These are phyloP conservation scores for Eudorina sp. DNA, from an alignment of 139 green algal genomes.

Conservation along the genomic window DNA sequence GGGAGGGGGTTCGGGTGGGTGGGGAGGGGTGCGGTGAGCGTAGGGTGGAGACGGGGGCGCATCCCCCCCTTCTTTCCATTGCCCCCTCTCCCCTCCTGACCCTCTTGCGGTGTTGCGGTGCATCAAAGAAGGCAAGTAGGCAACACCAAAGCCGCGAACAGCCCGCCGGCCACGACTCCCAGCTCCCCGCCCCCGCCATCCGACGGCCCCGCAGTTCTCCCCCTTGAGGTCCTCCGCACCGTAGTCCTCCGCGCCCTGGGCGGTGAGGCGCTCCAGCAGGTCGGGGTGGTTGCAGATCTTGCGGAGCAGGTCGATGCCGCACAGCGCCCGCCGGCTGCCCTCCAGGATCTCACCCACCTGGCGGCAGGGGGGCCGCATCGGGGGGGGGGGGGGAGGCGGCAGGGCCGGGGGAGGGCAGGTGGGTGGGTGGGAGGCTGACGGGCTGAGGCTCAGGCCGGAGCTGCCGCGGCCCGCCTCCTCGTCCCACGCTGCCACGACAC, in stretches of 20 bases:
- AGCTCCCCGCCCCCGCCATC: not conserved
- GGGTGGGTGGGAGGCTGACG: too few relatives aligned
- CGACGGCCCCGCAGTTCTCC: not conserved
- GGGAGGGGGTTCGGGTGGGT: not conserved
- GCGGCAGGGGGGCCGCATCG: not conserved
- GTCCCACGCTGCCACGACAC: too few relatives aligned
- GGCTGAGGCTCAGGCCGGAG: too few relatives aligned
- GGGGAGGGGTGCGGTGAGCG: not conserved
- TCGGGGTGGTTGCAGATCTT: constrained; percentile 99
- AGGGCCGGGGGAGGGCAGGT: not conserved
- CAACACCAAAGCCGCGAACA: not conserved
- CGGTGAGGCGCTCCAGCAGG: constrained; percentile 85
- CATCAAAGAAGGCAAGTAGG: not conserved
- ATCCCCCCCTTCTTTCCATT: not conserved
- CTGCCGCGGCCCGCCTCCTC: too few relatives aligned
- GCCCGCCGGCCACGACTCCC: not conserved
- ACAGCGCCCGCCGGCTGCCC: constrained; percentile 73
- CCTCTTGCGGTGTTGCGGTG: too few relatives aligned
- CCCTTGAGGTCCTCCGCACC: constrained; percentile 42
- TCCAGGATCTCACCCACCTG: constrained; percentile 68
- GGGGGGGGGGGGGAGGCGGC: not conserved
- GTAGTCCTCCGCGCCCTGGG: constrained; percentile 70
- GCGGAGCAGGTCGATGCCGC: constrained; percentile 95
- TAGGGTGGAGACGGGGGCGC: not conserved
- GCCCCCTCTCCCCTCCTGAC: not conserved